Conservation (phyloP, 139 green algal species). For the Klebsormidium nitens region DNA sequence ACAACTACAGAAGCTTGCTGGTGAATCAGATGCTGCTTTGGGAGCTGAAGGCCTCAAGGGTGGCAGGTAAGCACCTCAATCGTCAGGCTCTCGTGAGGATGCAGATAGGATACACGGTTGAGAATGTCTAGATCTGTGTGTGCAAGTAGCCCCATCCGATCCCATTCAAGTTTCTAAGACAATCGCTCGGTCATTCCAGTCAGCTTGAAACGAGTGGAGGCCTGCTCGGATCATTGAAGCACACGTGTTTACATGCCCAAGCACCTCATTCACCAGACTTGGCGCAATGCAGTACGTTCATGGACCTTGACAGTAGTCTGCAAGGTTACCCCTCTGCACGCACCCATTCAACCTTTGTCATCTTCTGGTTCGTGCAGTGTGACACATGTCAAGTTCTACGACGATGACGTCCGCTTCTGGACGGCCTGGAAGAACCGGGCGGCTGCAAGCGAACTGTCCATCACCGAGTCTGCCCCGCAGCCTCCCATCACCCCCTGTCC, state of each 20-base stretch:
- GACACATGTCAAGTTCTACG: slow-evolving; percentile 37
- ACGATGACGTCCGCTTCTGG: slow-evolving; percentile 39
- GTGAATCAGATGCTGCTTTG: slow-evolving; percentile 15
- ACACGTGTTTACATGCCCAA: slow-evolving; percentile 1
- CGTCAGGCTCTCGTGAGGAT: neutral
- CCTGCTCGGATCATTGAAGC: no score
- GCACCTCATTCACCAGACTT: neutral
- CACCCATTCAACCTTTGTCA: neutral
- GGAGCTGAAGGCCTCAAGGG: slow-evolving; percentile 15
- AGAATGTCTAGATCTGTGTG: slow-evolving; percentile 1
- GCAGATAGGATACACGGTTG: neutral
- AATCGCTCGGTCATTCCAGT: no score
- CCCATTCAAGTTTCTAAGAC: no score
- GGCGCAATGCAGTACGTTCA: neutral
- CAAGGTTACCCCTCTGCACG: neutral
- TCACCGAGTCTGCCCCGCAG: no score
- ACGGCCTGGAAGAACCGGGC: slow-evolving; percentile 10
- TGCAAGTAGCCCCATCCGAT: neutral
- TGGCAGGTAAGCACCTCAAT: slow-evolving; percentile 18
- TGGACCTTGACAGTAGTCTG: neutral
- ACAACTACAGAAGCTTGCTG: slow-evolving; percentile 22
- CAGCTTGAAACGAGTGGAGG: no score
- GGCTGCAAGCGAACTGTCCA: slow-evolving; percentile 14
- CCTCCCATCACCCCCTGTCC: slow-evolving; percentile 17
- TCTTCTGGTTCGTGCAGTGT: no score